Evolutionary conservation across 768 basidiomycete genomes (phyloP).

Genomic region (Boletus rubropictus): DNA sequence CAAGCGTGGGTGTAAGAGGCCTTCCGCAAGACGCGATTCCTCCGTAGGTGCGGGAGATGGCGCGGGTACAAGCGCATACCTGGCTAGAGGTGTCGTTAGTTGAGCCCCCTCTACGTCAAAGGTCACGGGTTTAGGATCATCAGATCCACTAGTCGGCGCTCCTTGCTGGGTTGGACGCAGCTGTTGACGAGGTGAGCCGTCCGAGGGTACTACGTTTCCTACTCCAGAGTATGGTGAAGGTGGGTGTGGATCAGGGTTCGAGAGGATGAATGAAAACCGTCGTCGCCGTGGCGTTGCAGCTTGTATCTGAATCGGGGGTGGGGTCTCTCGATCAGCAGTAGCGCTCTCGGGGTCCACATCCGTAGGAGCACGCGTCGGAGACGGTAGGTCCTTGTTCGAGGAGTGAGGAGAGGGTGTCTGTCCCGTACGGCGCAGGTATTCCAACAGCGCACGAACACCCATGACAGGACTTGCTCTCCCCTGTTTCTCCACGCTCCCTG

Average conservation of each 20-base stretch:
- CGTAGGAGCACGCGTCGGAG: slow-evolving; percentile 3
- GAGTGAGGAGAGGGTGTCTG: slow-evolving; percentile 27
- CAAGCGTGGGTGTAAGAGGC: slow-evolving; percentile 29
- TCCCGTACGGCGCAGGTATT: slow-evolving; percentile 22
- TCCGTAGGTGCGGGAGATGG: slow-evolving; percentile 28
- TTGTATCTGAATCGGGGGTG: slow-evolving; percentile 14
- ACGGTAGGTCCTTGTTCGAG: slow-evolving; percentile 19
- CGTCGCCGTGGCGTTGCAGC: slow-evolving; percentile 16
- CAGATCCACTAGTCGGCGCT: background rate
- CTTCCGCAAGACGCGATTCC: slow-evolving; percentile 21
- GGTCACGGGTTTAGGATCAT: background rate
- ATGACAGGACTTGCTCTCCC: slow-evolving; percentile 18
- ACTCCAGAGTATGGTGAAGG: slow-evolving; percentile 16
- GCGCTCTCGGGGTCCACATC: slow-evolving; percentile 16
- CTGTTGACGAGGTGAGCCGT: background rate
- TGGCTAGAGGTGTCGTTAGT: slow-evolving; percentile 1
- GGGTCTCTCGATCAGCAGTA: slow-evolving; percentile 2
- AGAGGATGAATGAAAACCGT: slow-evolving; percentile 28
- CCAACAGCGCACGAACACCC: slow-evolving; percentile 27
- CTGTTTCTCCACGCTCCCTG: slow-evolving; percentile 20
- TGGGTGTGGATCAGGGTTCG: slow-evolving; percentile 28
- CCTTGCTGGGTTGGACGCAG: background rate
- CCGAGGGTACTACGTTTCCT: background rate
- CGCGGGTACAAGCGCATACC: background rate
- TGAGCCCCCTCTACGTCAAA: background rate